These are phyloP conservation scores for Fusarium albidum DNA, from an alignment of 2,329 filamentous ascomycete species.

Conservation along the genomic window DNA sequence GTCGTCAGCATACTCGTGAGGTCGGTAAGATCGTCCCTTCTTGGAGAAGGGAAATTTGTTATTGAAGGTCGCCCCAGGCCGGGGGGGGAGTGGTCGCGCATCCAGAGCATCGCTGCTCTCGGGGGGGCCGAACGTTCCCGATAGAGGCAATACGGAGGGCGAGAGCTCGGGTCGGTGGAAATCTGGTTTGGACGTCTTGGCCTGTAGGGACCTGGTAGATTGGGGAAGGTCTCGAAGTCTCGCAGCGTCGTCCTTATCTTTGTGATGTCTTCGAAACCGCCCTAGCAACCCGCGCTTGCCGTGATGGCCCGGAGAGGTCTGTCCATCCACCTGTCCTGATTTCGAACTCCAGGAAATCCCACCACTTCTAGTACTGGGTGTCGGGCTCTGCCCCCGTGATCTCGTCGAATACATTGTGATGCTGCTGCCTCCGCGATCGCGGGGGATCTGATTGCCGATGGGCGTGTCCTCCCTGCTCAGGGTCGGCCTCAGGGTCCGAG, in stretches of 20 bases:
- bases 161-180: constrained; percentile 50
- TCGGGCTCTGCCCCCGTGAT: constrained; percentile 80
- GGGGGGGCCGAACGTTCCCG: constrained; percentile 41
- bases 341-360: constrained; percentile 55
- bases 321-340: constrained; percentile 59
- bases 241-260: constrained; percentile 57
- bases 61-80: constrained; percentile 63
- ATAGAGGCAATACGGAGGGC: constrained; percentile 47
- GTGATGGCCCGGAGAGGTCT: constrained; percentile 66
- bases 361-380: constrained; percentile 75
- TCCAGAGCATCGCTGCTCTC: constrained; percentile 43
- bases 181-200: constrained; percentile 59
- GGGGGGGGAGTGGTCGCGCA: constrained; percentile 30
- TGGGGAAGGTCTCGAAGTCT: constrained; percentile 58
- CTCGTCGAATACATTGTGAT: constrained; percentile 54
- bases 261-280: constrained; percentile 60
- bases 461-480: constrained; percentile 79
- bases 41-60: constrained; percentile 71
- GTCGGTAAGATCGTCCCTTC: constrained; percentile 57
- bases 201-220: constrained; percentile 62
- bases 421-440: constrained; percentile 60
- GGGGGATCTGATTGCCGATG: constrained; percentile 51
- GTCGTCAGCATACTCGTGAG: constrained; percentile 64
- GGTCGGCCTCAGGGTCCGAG: constrained; percentile 72
- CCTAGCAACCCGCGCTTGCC: constrained; percentile 60